These are phyloP conservation scores for Tetrahymena borealis DNA, from an alignment of 73 alveolate genomes.

Conservation along the genomic window DNA sequence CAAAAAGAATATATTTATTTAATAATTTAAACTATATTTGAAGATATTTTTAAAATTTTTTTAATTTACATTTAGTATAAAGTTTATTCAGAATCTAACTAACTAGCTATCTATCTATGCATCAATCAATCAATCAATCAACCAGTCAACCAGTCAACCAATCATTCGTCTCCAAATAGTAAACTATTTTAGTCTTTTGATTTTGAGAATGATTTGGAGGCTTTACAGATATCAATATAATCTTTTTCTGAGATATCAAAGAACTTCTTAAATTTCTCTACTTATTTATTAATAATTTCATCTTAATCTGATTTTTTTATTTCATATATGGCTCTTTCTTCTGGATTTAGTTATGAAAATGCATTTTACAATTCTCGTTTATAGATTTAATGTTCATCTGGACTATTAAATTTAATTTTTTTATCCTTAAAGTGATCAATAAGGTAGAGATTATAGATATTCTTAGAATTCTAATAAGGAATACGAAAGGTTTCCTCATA, in stretches of 20 bases:
- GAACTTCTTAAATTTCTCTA: not conserved
- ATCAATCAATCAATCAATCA: too few species aligned
- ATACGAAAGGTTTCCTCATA: not conserved
- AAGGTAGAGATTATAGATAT: not conserved
- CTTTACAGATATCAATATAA: not conserved
- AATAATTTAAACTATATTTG: too few species aligned
- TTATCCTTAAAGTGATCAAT: not conserved
- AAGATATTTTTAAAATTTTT: too few species aligned
- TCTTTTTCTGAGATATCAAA: not conserved
- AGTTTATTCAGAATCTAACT: too few species aligned
- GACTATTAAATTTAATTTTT: not conserved
- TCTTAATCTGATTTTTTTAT: not conserved
- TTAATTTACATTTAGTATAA: too few species aligned
- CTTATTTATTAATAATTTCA: not conserved
- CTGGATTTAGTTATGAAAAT: not conserved
- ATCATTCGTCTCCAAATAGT: too few species aligned
- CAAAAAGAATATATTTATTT: too few species aligned
- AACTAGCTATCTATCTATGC: too few species aligned
- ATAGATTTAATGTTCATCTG: not conserved
- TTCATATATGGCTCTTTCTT: not conserved
- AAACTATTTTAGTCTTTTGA: not conserved
- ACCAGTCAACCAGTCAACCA: too few species aligned
- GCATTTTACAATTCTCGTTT: not conserved
- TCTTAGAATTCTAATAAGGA: not conserved
- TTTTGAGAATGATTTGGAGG: not conserved